Base-by-base conservation (phyloP, 345 rosid genomes). In the Aegle marmelos region DNA sequence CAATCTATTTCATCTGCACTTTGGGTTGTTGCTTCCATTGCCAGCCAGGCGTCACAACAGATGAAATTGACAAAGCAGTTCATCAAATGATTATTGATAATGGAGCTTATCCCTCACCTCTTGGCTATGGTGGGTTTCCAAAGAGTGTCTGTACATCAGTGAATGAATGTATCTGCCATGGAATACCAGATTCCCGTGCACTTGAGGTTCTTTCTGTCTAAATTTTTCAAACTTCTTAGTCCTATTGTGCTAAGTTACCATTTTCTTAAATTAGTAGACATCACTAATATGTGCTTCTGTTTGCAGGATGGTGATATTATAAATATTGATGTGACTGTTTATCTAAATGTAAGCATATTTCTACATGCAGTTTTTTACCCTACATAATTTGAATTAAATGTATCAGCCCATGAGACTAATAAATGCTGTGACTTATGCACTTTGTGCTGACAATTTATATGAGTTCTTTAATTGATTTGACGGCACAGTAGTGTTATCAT, bases 101-200 rank as follows among this genome's bases (percentile, higher is more conserved):
- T 77, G 98, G 98, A 79, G 99, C 98, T 4, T 95, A 95, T 86
- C 99, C 98, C 16, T 95, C 98, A 2, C 99, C 98, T 67, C 97
- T 95, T 81, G 97, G 99, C 27, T 95, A 95, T 85, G 98, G 97
- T 60, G 96, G 98, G 64, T 95, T 95, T 80, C 99, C 99, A 4
- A 93, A 93, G 88, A 93, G 99, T 88, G 99, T 93, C 11, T 95
- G 99, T 80, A 95, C 99, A 17, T 95, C 99, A 36, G 94, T 95
- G 62, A 95, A 93, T 76, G 98, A 95, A 84, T 95, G 99, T 68
- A 95, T 95, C 81, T 95, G 99, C 87, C 99, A 95, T 82, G 99
- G 98, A 54, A 95, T 95, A 65, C 99, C 99, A 11, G 97, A 95
- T 82, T 90, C 98, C 70, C 79, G 90, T 68, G 87, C 92, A 56